Base-by-base conservation (phyloP, 2,329 filamentous ascomycete species). In the Aureobasidium sp. region DNA sequence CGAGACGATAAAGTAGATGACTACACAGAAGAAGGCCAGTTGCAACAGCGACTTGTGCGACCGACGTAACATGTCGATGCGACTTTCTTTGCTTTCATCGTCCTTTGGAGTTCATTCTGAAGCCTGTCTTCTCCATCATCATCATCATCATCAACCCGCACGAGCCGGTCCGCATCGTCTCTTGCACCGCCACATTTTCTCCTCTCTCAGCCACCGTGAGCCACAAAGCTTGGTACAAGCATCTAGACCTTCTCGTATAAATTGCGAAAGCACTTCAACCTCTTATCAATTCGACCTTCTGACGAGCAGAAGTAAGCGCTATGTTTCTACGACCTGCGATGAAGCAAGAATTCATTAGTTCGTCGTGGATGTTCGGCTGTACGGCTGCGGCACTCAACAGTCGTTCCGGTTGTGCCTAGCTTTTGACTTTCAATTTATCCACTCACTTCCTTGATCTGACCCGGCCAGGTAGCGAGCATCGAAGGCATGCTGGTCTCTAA, bases 1-100 rank as follows among this genome's bases (percentile, higher is more conserved):
- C 62, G 67, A 75, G 35, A 77, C 51, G 38, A 78, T 70, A 15
- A 75, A 64, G 17, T 68, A 63, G 6, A 77, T 60, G 10, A 72
- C 66, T 40, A 60, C 55, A 38, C 63, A 55, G 65, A 77, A 75
- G n/a, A 75, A 45, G 25, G 67, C 46, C 6, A 76, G 60, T 45
- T 78, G 70, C 29, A 69, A 63, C 23, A 75, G 51, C 25, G 71
- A 67, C 66, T 69, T 70, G 51, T 69, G 69, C 11, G 73, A 69
- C 53, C 64, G 71, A n/a, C 74, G 72, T 57, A 69, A 68, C 74
- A 77, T 74, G 51, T 55, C 51, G 37, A 17, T 17, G 17, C 7
- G 37, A 21, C 78, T 38, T 17, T 27, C 13, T 40, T 53, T 53
- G 23, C 35, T 21, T 4, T 53, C 35, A 13, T n/a, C 21, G 40